Base-by-base conservation (phyloP, 768 basidiomycete species). In the Kwoniella mangroviensis region DNA sequence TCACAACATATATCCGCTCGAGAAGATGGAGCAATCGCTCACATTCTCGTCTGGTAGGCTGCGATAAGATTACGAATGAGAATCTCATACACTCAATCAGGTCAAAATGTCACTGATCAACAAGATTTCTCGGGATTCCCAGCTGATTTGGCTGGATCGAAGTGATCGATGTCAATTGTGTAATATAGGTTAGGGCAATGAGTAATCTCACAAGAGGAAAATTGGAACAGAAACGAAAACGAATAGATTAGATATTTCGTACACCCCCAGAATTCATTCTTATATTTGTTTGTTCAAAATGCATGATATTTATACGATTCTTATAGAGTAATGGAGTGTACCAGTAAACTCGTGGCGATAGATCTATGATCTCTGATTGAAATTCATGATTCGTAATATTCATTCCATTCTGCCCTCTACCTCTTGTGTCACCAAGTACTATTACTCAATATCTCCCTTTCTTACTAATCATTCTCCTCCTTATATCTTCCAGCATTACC, bases 71-170 rank as follows among this genome's bases (percentile, higher is more conserved):
- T 99, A 80, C 88, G 96, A 68, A 83, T 98, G 73, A 89, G 96
- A 68, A 89, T 99, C 84, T 87, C 90, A 19, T 99, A 87, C 84
- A 85, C 86, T n/a, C 83, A 89, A 53, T 65, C 56, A 24, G 92
- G 92, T 2, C 88, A 89, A 78, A 84, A 85, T 40, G 83, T 91
- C 61, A 92, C 94, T 83, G 97, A 99, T 59, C 95, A 98, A 85
- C 90, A 94, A 66, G 95, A 98, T 84, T 98, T 98, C 82, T 82
- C 91, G 22, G 92, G 93, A 2, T 96, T 98, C 83, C 94, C 94
- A 19, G 86, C 81, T 10, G 78, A 78, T 51, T 65, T 86, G 66
- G 85, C 85, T 6, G 72, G 67, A 34, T 70, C 76, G 2, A 75
- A 71, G 69, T 75, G 28, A 73, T 55, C 2, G 11, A 28, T 21